Base-by-base conservation (phyloP, 768 basidiomycete species). In the Auricularia cornea region DNA sequence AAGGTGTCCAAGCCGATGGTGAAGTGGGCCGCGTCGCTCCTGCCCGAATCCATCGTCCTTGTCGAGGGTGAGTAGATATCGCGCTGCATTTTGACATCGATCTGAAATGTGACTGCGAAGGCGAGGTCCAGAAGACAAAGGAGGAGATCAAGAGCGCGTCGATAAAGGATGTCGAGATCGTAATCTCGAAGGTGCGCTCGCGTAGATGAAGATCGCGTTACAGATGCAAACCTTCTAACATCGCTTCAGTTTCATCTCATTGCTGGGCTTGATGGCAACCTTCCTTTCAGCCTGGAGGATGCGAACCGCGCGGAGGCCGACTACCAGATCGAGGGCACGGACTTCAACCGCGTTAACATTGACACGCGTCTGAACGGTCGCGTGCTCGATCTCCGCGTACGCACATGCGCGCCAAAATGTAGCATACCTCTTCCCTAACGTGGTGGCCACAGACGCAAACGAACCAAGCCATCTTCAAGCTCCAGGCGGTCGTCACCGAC, bases 1-100 rank as follows among this genome's bases (percentile, higher is more conserved):
- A 86, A 84, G 70, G 82, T 98, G 30, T 95, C 92, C 66, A 98
- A 95, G 76, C 94, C 96, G 73, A 99, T 99, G 97, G 84, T 94
- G 41, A 97, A 94, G 76, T 98, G 90, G 89, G 84, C 88, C 20
- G 86, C 86, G 23, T 72, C 83, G 29, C 76, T 98, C 59, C 79
- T 87, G 30, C 83, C 84, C 69, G 97, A 99, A 78, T 91, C 89
- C 64, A 94, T 99, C 70, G 88, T 98, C 4, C 84, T 95, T 28
- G 89, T 96, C 4, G 89, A 94, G 75, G 68, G 68, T 10, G 62
- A n/a, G 56, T n/a, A 14, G 31, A 40, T 35, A 26, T 10, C 29
- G 23, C 30, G 23, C 4, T 20, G 11, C 16, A 16, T 16, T 12
- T 4, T 16, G 8, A 28, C 26, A 14, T 28, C 26, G 54, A 26